A percentile compares a stretch with the other conserved stretches of the same genome.
Conservation (phyloP, 108 stramenopile genomes). For the Phaeodactylum tricornutum region DNA sequence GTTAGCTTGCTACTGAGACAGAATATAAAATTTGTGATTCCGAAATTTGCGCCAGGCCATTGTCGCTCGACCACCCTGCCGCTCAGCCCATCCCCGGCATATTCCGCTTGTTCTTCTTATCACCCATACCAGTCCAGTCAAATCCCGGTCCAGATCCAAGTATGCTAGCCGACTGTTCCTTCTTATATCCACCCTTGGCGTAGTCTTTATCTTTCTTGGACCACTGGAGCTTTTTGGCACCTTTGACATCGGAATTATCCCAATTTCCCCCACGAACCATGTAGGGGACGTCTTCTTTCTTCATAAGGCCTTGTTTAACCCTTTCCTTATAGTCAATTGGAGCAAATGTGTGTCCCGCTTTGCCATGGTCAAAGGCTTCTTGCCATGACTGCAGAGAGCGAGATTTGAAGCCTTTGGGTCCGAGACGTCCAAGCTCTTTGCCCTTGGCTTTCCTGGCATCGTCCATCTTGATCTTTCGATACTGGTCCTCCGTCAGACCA, state of each 20-base stretch:
- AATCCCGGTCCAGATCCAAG: slow-evolving; percentile 67
- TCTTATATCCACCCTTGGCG: slow-evolving; percentile 70
- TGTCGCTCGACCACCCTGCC: too few relatives aligned
- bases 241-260: slow-evolving; percentile 61
- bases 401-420: slow-evolving; percentile 42
- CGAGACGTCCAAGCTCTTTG: slow-evolving; percentile 28
- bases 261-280: slow-evolving; percentile 32
- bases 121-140: slow-evolving; percentile 61
- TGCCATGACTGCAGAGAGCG: slow-evolving; percentile 50
- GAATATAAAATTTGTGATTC: too few relatives aligned
- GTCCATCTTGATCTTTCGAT: slow-evolving; percentile 9
- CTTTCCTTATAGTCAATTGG: slow-evolving; percentile 7
- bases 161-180: slow-evolving; percentile 59
- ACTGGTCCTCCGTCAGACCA: slow-evolving; percentile 8
- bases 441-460: slow-evolving; percentile 22
- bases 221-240: slow-evolving; percentile 49
- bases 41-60: too few relatives aligned
- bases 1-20: too few relatives aligned
- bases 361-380: slow-evolving; percentile 37
- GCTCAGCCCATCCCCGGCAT: background rate
- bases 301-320: slow-evolving; percentile 11
- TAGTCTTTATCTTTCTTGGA: slow-evolving; percentile 55
- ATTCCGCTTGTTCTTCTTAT: background rate
- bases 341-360: slow-evolving; percentile 37
- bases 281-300: slow-evolving; percentile 18